Evolutionary conservation across 768 basidiomycete genomes (phyloP).

Genomic region (Tricholoma sp.): DNA sequence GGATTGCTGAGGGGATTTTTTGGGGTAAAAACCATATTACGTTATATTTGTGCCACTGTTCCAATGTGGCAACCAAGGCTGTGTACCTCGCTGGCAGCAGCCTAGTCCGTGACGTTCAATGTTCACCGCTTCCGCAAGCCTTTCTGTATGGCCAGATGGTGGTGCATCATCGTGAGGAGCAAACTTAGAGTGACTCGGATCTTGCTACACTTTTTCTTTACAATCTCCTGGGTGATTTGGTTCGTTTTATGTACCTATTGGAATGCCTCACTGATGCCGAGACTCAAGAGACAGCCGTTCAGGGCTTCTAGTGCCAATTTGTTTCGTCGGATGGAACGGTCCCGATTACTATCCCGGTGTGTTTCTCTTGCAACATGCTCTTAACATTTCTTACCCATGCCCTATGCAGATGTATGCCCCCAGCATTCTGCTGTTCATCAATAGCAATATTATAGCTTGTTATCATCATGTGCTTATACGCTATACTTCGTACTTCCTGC

Average conservation of each 20-base stretch:
- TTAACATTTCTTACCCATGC: neutral
- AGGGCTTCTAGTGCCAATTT: neutral
- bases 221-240: neutral
- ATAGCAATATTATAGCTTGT: no score
- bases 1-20: no score
- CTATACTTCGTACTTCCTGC: neutral
- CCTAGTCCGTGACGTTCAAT: no score
- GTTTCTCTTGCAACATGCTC: neutral
- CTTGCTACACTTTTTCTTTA: neutral
- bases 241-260: neutral
- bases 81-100: no score
- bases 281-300: neutral
- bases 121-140: no score
- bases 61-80: no score
- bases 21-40: no score
- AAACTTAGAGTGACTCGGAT: neutral
- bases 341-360: neutral
- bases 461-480: neutral
- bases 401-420: no score
- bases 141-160: neutral
- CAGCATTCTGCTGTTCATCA: neutral
- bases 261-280: neutral
- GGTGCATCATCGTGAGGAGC: neutral
- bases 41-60: no score
- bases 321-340: no score